Evolutionary conservation across 78 protist species (phyloP).

Genomic region (Speleostelium caveatum): DNA sequence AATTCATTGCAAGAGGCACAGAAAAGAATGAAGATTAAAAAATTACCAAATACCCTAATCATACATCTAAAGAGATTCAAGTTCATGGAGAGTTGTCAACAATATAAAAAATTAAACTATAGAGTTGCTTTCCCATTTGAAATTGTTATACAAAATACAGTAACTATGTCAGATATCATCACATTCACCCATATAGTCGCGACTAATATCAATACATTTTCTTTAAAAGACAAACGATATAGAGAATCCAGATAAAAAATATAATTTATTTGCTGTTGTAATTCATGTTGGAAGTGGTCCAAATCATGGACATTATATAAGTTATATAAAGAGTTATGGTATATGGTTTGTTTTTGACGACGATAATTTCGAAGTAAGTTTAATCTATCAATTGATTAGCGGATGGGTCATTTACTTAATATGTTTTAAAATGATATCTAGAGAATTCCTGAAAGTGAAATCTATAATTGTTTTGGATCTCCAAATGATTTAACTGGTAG

Average conservation of each 20-base stretch:
- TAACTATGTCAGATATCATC: conserved; percentile 7
- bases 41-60: conserved; percentile 88
- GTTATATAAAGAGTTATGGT: conserved; percentile 71
- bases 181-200: not conserved
- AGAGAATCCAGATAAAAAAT: conserved; percentile 79
- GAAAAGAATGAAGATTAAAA: conserved; percentile 88
- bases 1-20: conserved; percentile 92
- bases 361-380: conserved; percentile 77
- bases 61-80: conserved; percentile 96
- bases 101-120: conserved; percentile 84
- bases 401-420: not conserved
- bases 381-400: not conserved
- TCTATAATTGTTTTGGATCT: conserved; percentile 55
- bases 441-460: conserved; percentile 35
- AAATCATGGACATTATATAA: conserved; percentile 93
- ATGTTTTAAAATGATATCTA: not conserved
- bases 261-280: conserved; percentile 89
- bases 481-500: conserved; percentile 30
- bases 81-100: conserved; percentile 84
- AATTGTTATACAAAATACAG: conserved; percentile 75
- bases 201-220: not conserved
- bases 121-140: conserved; percentile 94
- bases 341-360: conserved; percentile 93
- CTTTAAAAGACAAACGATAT: conserved; percentile 53
- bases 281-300: conserved; percentile 93